phyloP scores from a whole-genome alignment of 768 basidiomycete genomes.

The Porpolomopsis calyptriformis region DNA sequence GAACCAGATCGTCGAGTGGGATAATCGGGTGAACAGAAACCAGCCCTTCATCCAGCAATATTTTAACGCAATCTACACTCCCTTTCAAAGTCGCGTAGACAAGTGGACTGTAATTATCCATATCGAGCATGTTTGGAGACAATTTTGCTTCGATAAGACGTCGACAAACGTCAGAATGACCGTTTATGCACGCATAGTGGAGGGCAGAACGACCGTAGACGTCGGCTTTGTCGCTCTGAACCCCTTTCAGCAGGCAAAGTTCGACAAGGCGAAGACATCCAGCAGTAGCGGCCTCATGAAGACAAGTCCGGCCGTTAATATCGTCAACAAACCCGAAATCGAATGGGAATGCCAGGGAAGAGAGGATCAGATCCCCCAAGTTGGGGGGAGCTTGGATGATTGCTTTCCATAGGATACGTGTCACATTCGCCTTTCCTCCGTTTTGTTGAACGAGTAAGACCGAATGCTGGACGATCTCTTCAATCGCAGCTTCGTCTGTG shows the following conservation, averaged over 20 bases:
- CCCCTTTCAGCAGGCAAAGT: constrained; percentile 65
- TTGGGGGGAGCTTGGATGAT: constrained; percentile 68
- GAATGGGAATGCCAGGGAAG: constrained; percentile 56
- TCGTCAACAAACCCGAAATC: constrained; percentile 92
- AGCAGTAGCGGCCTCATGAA: constrained; percentile 87
- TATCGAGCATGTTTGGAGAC: constrained; percentile 63
- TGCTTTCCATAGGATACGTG: constrained; percentile 92
- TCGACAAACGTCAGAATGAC: constrained; percentile 65
- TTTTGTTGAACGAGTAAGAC: constrained; percentile 52
- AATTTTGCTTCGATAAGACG: constrained; percentile 62
- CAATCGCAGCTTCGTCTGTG: constrained; percentile 48
- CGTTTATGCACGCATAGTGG: constrained; percentile 94
- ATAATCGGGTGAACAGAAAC: constrained; percentile 51
- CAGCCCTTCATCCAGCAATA: constrained; percentile 65
- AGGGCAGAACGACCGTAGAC: constrained; percentile 88
- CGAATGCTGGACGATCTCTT: constrained; percentile 62
- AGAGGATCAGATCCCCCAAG: constrained; percentile 65
- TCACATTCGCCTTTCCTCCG: constrained; percentile 57
- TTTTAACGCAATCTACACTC: constrained; percentile 68
- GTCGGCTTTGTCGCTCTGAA: constrained; percentile 66
- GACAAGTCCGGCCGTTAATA: constrained; percentile 89
- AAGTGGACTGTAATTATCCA: constrained; percentile 91
- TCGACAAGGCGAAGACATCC: constrained; percentile 69
- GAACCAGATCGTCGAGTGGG: constrained; percentile 61
- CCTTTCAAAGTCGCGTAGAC: constrained; percentile 89